Percentiles rank a stretch among this genome's conserved stretches.
phyloP scores from a whole-genome alignment of 192 early-diverging fungal species.

The Podochytrium sp. region DNA sequence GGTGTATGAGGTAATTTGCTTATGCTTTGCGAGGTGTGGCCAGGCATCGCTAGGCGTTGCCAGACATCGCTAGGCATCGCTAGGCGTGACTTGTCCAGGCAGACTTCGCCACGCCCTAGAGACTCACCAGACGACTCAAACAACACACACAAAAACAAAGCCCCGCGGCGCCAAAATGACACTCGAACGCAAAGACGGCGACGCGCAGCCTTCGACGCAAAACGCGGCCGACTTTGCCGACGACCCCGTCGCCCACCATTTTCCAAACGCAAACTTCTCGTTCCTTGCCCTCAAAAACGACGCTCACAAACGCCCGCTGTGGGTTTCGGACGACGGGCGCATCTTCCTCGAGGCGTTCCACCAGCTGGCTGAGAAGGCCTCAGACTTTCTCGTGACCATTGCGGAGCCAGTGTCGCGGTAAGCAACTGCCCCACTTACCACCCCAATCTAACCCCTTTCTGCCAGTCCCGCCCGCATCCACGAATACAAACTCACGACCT shows the following conservation, averaged over 20 bases:
- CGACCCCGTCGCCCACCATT: slow-evolving; percentile 18
- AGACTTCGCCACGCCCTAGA: no score
- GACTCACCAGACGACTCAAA: no score
- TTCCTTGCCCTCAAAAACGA: slow-evolving; percentile 74
- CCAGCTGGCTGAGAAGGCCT: slow-evolving; percentile 87
- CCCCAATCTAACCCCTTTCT: neutral
- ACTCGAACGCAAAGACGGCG: no score
- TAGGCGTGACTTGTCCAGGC: no score
- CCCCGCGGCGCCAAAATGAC: no score
- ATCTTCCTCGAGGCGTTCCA: slow-evolving; percentile 98
- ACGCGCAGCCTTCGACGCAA: no score
- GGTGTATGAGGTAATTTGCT: no score
- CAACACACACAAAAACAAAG: no score
- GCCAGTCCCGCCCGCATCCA: slow-evolving; percentile 64
- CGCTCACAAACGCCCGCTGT: slow-evolving; percentile 84
- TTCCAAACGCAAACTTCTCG: slow-evolving; percentile 32
- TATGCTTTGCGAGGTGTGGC: no score
- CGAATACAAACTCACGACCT: slow-evolving; percentile 95
- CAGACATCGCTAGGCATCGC: no score
- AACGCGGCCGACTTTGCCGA: neutral
- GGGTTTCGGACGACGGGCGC: slow-evolving; percentile 84
- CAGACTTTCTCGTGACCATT: slow-evolving; percentile 96
- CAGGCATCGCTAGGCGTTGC: no score
- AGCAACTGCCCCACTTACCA: neutral
- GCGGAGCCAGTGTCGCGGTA: slow-evolving; percentile 80